A percentile compares a stretch with the other conserved stretches of the same genome.
Conservation (phyloP, 176 grass and related monocot genomes). For the Ensete ventricosum region DNA sequence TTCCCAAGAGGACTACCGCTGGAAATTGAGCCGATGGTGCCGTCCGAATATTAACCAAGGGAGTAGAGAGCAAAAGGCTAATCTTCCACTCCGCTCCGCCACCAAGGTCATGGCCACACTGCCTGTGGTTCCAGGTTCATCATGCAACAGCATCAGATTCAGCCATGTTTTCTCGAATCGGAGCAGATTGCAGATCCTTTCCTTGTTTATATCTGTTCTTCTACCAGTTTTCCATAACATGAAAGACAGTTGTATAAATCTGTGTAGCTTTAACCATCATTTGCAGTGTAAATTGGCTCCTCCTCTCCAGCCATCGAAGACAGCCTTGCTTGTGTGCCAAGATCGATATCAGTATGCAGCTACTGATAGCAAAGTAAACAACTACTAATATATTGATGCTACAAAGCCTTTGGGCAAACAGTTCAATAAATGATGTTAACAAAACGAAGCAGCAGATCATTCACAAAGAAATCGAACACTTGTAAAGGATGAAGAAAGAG, state of each 20-base stretch:
- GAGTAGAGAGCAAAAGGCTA: not conserved
- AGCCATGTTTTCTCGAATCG: not conserved
- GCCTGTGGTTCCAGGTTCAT: not conserved
- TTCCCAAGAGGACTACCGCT: constrained; percentile 65
- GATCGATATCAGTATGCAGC: too few relatives aligned
- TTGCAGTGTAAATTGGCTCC: not conserved
- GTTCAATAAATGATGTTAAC: too few relatives aligned
- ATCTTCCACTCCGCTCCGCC: not conserved
- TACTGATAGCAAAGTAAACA: too few relatives aligned
- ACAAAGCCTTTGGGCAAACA: too few relatives aligned
- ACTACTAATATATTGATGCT: too few relatives aligned
- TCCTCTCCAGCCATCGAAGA: not conserved
- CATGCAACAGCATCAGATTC: not conserved
- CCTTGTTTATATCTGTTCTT: too few relatives aligned
- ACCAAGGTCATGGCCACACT: too few relatives aligned
- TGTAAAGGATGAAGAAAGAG: too few relatives aligned
- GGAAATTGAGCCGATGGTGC: constrained; percentile 39
- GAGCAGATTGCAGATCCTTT: not conserved
- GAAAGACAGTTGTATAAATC: not conserved
- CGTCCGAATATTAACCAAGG: constrained; percentile 17
- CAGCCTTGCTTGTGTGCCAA: not conserved
- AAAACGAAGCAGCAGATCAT: too few relatives aligned
- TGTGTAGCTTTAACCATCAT: not conserved
- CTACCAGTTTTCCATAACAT: not conserved
- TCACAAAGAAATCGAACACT: too few relatives aligned